These are phyloP conservation scores for Sungouiella blattae DNA, from an alignment of 805 yeast genomes.

Conservation along the genomic window DNA sequence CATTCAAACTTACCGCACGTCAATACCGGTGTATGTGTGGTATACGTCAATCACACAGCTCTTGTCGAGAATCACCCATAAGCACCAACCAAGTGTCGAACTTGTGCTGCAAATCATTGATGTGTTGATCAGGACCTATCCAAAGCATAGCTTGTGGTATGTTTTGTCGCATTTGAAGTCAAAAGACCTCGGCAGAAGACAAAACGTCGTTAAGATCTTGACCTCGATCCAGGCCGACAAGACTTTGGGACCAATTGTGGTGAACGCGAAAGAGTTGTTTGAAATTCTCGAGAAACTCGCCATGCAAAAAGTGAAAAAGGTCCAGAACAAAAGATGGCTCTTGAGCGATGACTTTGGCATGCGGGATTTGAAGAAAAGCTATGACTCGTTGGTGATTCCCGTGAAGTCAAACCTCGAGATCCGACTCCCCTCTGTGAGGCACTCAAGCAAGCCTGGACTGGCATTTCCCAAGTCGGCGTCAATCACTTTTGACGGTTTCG, in stretches of 20 bases:
- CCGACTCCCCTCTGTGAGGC: conserved; percentile 51
- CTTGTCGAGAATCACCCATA: conserved; percentile 71
- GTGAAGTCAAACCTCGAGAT: conserved; percentile 67
- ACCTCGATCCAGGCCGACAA: conserved; percentile 13
- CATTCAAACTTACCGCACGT: conserved; percentile 40
- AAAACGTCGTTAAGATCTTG: conserved; percentile 25
- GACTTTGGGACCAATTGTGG: conserved; percentile 14
- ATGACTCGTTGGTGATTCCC: conserved; percentile 63
- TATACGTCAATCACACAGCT: conserved; percentile 84
- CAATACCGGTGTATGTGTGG: conserved; percentile 58
- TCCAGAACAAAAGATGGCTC: conserved; percentile 31
- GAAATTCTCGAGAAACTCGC: conserved; percentile 44
- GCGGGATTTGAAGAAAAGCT: conserved; percentile 24
- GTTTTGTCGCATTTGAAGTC: conserved; percentile 70
- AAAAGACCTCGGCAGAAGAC: conserved; percentile 27
- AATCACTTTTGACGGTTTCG: conserved; percentile 58
- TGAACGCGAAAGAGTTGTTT: conserved; percentile 33
- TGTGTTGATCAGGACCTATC: conserved; percentile 60
- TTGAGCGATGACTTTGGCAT: conserved; percentile 42
- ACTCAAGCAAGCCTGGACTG: conserved; percentile 34
- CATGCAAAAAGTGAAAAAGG: conserved; percentile 32
- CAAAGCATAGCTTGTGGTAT: conserved; percentile 84
- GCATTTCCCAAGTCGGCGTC: conserved; percentile 45
- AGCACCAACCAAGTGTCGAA: conserved; percentile 51
- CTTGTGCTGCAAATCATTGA: conserved; percentile 57